These are phyloP conservation scores for Naegleria lovaniensis DNA, from an alignment of 208 protist species.

Conservation along the genomic window DNA sequence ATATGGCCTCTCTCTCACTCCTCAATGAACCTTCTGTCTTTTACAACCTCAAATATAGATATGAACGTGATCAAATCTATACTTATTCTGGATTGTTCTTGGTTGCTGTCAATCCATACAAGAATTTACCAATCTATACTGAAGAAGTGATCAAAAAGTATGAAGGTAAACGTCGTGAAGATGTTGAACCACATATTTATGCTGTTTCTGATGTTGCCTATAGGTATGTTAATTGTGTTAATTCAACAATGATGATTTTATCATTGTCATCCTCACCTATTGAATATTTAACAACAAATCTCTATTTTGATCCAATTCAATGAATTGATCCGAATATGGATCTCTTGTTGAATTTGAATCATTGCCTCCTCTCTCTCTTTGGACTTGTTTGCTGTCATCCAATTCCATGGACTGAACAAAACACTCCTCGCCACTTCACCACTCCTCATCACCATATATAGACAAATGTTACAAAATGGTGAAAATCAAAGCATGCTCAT, in stretches of 20 bases:
- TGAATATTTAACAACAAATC: no score
- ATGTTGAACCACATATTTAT: slow-evolving; percentile 44
- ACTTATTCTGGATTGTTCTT: slow-evolving; percentile 33
- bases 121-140: slow-evolving; percentile 40
- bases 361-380: no score
- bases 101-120: slow-evolving; percentile 44
- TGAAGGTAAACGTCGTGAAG: slow-evolving; percentile 36
- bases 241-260: no score
- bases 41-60: slow-evolving; percentile 16
- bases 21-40: slow-evolving; percentile 23
- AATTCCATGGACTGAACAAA: no score
- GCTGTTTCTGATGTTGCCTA: slow-evolving; percentile 43
- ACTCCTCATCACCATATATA: slow-evolving; percentile 28
- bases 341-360: no score
- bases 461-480: slow-evolving; percentile 35
- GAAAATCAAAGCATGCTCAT: slow-evolving; percentile 48
- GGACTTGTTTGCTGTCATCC: no score
- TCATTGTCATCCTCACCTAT: no score
- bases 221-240: neutral
- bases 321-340: no score
- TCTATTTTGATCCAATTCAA: no score
- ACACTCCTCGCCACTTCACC: slow-evolving; percentile 19
- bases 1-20: neutral
- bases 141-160: slow-evolving; percentile 33
- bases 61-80: slow-evolving; percentile 7